phyloP scores from a whole-genome alignment of 2,329 filamentous ascomycete genomes.

The Sarocladium strictum region DNA sequence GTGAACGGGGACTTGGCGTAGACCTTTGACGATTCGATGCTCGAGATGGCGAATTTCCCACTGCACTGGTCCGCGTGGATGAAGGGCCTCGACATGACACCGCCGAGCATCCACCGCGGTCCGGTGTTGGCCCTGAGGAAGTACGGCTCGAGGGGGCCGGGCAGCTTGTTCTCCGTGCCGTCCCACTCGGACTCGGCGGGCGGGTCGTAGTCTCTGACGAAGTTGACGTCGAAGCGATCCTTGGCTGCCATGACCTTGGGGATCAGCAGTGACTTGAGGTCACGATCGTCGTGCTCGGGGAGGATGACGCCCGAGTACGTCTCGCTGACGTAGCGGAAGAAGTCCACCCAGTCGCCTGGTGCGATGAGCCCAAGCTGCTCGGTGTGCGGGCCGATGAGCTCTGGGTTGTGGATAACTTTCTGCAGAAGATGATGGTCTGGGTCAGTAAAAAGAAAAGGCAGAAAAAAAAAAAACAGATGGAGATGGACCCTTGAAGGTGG shows the following conservation, averaged over 20 bases:
- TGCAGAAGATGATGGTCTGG: slow-evolving; percentile 16
- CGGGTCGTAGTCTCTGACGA: slow-evolving; percentile 39
- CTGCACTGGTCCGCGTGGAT: slow-evolving; percentile 39
- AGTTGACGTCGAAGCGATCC: slow-evolving; percentile 50
- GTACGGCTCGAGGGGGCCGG: slow-evolving; percentile 35
- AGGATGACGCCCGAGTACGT: slow-evolving; percentile 42
- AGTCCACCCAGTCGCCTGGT: slow-evolving; percentile 54
- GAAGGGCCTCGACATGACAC: slow-evolving; percentile 40
- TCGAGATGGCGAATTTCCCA: slow-evolving; percentile 46
- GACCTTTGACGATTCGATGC: slow-evolving; percentile 38
- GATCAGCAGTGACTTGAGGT: slow-evolving; percentile 42
- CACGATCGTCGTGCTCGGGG: slow-evolving; percentile 45
- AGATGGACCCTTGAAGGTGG: too few relatives aligned
- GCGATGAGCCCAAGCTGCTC: slow-evolving; percentile 49
- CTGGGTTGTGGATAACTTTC: slow-evolving; percentile 49
- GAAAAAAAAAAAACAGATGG: too few relatives aligned
- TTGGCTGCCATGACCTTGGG: slow-evolving; percentile 50
- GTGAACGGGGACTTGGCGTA: slow-evolving; percentile 30
- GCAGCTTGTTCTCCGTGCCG: slow-evolving; percentile 31
- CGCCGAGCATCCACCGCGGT: slow-evolving; percentile 38
- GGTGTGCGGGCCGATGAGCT: slow-evolving; percentile 46
- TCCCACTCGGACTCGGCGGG: slow-evolving; percentile 38
- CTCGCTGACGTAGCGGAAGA: slow-evolving; percentile 53
- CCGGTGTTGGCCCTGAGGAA: slow-evolving; percentile 46
- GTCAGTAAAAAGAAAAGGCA: not conserved